Percentiles rank a stretch among this genome's conserved stretches.
Evolutionary conservation across 148 eudicot species (phyloP).

Genomic region (Euryodendron excelsum): DNA sequence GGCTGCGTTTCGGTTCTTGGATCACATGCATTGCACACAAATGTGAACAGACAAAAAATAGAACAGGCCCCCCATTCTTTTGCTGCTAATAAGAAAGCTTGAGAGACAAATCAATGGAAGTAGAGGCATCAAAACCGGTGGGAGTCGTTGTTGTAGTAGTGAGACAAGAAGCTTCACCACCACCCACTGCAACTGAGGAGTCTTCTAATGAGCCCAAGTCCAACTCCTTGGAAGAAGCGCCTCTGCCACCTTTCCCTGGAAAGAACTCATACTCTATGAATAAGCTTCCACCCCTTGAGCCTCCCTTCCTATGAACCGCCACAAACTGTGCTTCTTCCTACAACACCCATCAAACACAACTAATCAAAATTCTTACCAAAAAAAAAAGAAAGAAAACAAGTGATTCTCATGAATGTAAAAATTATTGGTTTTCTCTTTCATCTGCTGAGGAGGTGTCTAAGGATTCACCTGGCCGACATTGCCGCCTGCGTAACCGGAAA

Average conservation of each 20-base stretch:
- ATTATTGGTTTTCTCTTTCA: not conserved
- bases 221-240: slow-evolving; percentile 19
- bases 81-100: slow-evolving; percentile 44
- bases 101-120: slow-evolving; percentile 62
- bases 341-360: not conserved
- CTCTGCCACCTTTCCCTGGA: slow-evolving; percentile 23
- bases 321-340: slow-evolving; percentile 35
- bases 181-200: slow-evolving; percentile 23
- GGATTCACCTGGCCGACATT: slow-evolving; percentile 15
- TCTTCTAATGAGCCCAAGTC: slow-evolving; percentile 25
- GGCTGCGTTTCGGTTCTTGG: slow-evolving; percentile 17
- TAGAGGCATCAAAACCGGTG: slow-evolving; percentile 14
- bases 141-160: slow-evolving; percentile 23
- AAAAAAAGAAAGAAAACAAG: not conserved
- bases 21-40: slow-evolving; percentile 29
- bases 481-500: not conserved
- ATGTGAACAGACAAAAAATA: slow-evolving; percentile 26
- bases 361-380: not conserved
- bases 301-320: slow-evolving; percentile 44
- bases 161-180: slow-evolving; percentile 19
- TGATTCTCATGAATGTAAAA: not conserved
- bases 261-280: slow-evolving; percentile 66
- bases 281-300: slow-evolving; percentile 19
- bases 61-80: not conserved
- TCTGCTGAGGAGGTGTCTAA: not conserved